phyloP scores from a whole-genome alignment of 129 eudicot genomes.

The Artemisia tridentata region DNA sequence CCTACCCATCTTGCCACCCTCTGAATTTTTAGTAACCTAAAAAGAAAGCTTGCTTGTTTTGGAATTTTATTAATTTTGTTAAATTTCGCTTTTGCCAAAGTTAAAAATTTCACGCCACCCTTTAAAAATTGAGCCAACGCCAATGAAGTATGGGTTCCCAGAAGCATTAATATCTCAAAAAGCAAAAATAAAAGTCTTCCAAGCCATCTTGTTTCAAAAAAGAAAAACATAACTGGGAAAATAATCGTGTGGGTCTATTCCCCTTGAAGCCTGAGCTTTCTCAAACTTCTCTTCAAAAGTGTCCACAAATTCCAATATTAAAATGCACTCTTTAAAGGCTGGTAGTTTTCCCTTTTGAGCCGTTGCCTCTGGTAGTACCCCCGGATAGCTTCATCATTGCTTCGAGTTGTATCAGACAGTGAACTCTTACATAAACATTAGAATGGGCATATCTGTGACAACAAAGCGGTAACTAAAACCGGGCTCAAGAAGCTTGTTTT shows the following conservation, averaged over 20 bases:
- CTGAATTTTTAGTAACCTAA: neutral
- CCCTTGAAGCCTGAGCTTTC: constrained; percentile 70
- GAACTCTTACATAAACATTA: constrained; percentile 59
- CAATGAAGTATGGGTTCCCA: constrained; percentile 46
- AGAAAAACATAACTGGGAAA: constrained; percentile 74
- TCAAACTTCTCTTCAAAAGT: constrained; percentile 76
- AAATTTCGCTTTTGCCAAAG: constrained; percentile 69
- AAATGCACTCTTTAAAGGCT: constrained; percentile 49
- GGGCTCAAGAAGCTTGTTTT: constrained; percentile 67
- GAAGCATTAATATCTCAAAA: constrained; percentile 45
- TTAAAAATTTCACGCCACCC: constrained; percentile 69
- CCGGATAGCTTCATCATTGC: constrained; percentile 26
- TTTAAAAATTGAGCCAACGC: constrained; percentile 63
- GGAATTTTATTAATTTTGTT: constrained; percentile 66
- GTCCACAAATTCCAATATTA: constrained; percentile 66
- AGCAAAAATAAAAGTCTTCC: constrained; percentile 40
- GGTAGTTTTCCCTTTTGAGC: constrained; percentile 16
- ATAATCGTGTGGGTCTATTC: constrained; percentile 63
- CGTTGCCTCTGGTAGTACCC: constrained; percentile 35
- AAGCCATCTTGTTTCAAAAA: constrained; percentile 49
- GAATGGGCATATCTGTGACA: constrained; percentile 55
- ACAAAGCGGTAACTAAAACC: constrained; percentile 75
- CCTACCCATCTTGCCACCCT: neutral
- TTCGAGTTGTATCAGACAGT: constrained; percentile 17
- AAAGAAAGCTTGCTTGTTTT: constrained; percentile 48